phyloP scores from a whole-genome alignment of 106 monocot genomes.

The Hemerocallis citrina region DNA sequence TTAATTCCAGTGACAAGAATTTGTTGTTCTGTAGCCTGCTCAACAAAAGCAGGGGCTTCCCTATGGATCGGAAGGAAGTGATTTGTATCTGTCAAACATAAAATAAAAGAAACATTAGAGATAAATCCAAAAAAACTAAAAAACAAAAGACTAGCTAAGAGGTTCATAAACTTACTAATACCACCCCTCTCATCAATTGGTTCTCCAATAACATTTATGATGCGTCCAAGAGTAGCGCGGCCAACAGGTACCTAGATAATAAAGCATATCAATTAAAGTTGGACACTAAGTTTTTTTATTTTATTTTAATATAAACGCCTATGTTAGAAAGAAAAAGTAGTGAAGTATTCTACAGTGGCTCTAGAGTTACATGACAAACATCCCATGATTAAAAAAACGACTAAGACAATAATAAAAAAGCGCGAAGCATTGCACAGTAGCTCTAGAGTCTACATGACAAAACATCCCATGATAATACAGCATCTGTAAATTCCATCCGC shows the following conservation, averaged over 20 bases:
- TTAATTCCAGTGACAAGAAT: constrained; percentile 88
- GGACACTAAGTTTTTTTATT: no score
- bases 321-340: no score
- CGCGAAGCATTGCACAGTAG: no score
- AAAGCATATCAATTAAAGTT: neutral
- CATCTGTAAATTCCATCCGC: no score
- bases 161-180: constrained; percentile 39
- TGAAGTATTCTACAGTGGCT: no score
- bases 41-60: constrained; percentile 51
- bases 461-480: no score
- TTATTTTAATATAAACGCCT: no score
- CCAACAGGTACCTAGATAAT: constrained; percentile 61
- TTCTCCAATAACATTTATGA: constrained; percentile 86
- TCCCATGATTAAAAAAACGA: no score
- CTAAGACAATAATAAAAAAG: no score
- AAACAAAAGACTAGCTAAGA: neutral
- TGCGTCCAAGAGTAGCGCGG: constrained; percentile 69
- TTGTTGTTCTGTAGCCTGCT: constrained; percentile 67
- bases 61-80: constrained; percentile 83
- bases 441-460: no score
- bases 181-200: constrained; percentile 83
- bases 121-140: neutral
- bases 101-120: neutral
- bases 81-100: constrained; percentile 35
- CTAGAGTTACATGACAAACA: no score